Evolutionary conservation across 192 early-diverging fungal genomes (phyloP).

Genomic region (Rhizophlyctis rosea): DNA sequence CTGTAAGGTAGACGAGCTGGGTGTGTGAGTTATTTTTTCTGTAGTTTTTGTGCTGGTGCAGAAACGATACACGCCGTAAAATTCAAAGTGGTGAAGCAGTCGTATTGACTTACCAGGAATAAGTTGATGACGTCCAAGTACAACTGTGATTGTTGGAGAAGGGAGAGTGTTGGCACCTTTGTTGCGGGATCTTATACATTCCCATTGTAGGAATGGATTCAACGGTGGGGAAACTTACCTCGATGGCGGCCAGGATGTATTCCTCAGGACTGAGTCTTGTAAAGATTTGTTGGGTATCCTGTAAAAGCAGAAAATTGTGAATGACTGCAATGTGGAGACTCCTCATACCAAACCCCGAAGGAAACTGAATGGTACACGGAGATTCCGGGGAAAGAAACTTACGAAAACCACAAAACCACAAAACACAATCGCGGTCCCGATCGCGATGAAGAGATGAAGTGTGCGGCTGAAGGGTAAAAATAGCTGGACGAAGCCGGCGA

Average conservation of each 20-base stretch:
- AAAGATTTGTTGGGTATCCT: conserved; percentile 71
- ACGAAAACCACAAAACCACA: conserved; percentile 67
- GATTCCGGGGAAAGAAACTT: no score
- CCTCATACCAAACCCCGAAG: no score
- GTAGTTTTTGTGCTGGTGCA: no score
- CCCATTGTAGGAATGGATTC: no score
- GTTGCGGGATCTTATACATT: conserved; percentile 57
- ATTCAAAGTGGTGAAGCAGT: no score
- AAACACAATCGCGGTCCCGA: conserved; percentile 65
- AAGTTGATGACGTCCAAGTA: conserved; percentile 79
- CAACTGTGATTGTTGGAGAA: conserved; percentile 30
- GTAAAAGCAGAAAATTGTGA: no score
- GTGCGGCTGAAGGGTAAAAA: conserved; percentile 66
- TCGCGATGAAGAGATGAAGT: conserved; percentile 56
- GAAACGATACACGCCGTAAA: no score
- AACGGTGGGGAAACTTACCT: conserved; percentile 6
- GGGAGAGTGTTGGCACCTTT: no score
- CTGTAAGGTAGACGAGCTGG: no score
- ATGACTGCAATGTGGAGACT: no score
- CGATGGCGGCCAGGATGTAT: conserved; percentile 61
- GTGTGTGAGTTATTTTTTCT: no score
- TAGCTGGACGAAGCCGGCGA: conserved; percentile 61
- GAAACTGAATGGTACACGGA: no score
- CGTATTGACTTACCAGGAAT: conserved; percentile 53
- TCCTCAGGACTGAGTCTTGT: conserved; percentile 69